Evolutionary conservation across 345 rosid genomes (phyloP).

Genomic region (Rhodamnia rubescens): DNA sequence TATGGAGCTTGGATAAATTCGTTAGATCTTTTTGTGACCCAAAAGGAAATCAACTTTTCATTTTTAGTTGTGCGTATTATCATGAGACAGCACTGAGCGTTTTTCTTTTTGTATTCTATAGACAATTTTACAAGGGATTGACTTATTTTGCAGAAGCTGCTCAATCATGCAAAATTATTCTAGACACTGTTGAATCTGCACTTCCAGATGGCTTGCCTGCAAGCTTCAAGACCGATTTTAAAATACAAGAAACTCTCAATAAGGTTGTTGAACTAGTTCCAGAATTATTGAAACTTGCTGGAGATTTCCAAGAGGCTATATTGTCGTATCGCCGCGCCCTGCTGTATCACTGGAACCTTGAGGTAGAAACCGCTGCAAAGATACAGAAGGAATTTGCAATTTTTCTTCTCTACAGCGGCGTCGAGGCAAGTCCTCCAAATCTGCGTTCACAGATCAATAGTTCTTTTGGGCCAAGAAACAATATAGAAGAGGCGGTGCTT

Average conservation of each 20-base stretch:
- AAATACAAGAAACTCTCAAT: constrained; percentile 42
- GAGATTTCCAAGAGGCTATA: constrained; percentile 42
- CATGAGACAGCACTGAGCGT: background rate
- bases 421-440: constrained; percentile 53
- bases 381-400: constrained; percentile 55
- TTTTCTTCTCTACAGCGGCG: constrained; percentile 56
- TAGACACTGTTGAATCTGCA: constrained; percentile 60
- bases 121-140: background rate
- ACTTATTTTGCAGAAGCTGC: constrained; percentile 53
- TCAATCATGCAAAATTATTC: constrained; percentile 47
- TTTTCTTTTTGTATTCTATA: background rate
- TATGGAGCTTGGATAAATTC: background rate
- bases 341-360: constrained; percentile 58
- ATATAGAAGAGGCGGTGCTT: constrained; percentile 56
- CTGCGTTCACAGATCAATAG: constrained; percentile 51
- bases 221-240: constrained; percentile 30
- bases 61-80: background rate
- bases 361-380: constrained; percentile 33
- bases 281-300: constrained; percentile 57
- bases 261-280: constrained; percentile 71
- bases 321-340: constrained; percentile 52
- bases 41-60: background rate
- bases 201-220: constrained; percentile 61
- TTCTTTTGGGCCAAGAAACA: constrained; percentile 64
- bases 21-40: background rate